phyloP scores from a whole-genome alignment of 768 basidiomycete genomes.

The Jaapia argillacea region DNA sequence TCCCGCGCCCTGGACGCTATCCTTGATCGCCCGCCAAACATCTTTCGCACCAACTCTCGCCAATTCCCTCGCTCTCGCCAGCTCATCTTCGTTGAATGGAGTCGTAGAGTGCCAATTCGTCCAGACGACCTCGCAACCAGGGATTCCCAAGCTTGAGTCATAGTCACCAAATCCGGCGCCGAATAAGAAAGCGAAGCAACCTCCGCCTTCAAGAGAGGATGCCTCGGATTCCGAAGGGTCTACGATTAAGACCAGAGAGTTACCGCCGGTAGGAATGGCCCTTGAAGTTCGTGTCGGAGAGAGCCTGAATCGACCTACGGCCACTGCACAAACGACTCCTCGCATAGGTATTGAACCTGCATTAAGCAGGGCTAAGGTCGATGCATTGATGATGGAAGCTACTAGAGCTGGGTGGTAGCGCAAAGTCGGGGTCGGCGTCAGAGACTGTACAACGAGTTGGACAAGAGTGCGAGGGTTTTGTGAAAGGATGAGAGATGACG shows the following conservation, averaged over 20 bases:
- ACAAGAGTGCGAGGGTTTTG: conserved; percentile 63
- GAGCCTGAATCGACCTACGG: conserved; percentile 31
- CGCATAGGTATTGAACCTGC: conserved; percentile 65
- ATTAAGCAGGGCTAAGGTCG: conserved; percentile 56
- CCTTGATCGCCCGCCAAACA: conserved; percentile 41
- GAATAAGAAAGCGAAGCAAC: conserved; percentile 65
- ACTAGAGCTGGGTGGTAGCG: conserved; percentile 21
- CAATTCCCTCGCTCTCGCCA: conserved; percentile 36
- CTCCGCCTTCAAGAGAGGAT: conserved; percentile 27
- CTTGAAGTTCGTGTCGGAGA: conserved; percentile 6
- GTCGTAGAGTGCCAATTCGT: conserved; percentile 38
- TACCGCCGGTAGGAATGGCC: not conserved
- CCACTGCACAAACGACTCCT: conserved; percentile 63
- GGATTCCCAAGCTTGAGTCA: conserved; percentile 24
- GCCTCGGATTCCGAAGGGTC: conserved; percentile 42
- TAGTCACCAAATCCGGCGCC: not conserved
- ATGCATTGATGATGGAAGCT: conserved; percentile 63
- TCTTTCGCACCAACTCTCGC: conserved; percentile 34
- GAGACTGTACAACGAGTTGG: conserved; percentile 67
- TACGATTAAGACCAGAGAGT: conserved; percentile 27
- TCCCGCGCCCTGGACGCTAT: too few relatives aligned
- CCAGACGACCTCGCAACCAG: conserved; percentile 43
- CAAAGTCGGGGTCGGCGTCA: conserved; percentile 15
- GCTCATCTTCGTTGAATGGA: conserved; percentile 27
- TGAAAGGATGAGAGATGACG: conserved; percentile 54